phyloP scores from a whole-genome alignment of 176 grass and related monocot species.

The Pontederia crassipes region DNA sequence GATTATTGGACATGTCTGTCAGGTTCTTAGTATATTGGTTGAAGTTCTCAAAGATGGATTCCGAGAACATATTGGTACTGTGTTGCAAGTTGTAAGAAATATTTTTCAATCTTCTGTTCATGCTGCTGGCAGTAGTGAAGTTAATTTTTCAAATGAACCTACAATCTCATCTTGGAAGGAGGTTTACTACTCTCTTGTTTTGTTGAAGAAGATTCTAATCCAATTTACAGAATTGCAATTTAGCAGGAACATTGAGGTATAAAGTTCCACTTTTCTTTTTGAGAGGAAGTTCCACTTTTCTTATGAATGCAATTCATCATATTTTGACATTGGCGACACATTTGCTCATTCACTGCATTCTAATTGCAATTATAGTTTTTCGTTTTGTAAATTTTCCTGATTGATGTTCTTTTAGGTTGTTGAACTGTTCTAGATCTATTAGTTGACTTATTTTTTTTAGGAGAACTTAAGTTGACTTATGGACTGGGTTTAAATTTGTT shows the following conservation, averaged over 20 bases:
- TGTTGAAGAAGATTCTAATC: constrained; percentile 57
- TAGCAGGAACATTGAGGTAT: constrained; percentile 54
- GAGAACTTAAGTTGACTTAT: no score
- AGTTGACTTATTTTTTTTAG: no score
- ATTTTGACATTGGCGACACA: neutral
- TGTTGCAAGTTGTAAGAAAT: constrained; percentile 49
- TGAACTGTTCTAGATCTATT: no score
- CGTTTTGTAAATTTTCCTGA: no score
- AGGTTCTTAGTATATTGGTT: constrained; percentile 80
- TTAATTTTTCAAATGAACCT: constrained; percentile 32
- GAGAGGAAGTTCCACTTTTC: no score
- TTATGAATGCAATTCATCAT: neutral
- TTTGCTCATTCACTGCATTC: no score
- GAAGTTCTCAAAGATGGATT: constrained; percentile 38
- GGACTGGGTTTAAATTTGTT: no score
- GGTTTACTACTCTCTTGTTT: constrained; percentile 56
- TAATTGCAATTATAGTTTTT: no score
- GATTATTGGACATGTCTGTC: constrained; percentile 2
- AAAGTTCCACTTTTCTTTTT: constrained; percentile 5
- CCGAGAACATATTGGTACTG: constrained; percentile 39
- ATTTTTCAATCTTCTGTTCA: constrained; percentile 56
- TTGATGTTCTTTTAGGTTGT: no score
- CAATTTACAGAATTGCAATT: constrained; percentile 70
- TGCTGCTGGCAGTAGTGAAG: constrained; percentile 35
- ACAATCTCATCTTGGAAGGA: constrained; percentile 55